Evolutionary conservation across 305 asterid genomes (phyloP), one percentile per base, ranked within the genome.

Genomic region (Fraxinus platypoda): DNA sequence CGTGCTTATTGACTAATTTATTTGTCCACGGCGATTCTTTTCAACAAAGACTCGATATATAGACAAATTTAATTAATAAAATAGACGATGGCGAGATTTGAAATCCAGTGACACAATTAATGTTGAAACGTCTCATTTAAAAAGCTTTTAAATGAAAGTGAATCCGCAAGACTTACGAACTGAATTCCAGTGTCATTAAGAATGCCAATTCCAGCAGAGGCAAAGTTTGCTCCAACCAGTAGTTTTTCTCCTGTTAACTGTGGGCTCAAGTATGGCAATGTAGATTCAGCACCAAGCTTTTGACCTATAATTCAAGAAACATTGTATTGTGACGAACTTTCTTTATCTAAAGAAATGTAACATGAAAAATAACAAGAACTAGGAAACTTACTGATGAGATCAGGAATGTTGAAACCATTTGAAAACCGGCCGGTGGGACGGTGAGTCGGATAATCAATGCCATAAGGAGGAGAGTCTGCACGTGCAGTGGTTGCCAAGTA

Each of bases 161-260:
- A 0, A 26, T 12, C 19, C 9, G 19, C 19, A 17, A 2, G 6
- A 81, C 91, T 83, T 88, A 90, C 93, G 78, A 90, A 90, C 82
- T 90, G 93, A 88, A 88, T 13, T 11, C 93, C 90, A 28, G 93
- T 90, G 52, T 90, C 93, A 68, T 88, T 85, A 59, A 88, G 90
- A 86, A 90, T 88, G n/a, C 93, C 91, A 34, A 90, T 74, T 64
- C 93, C 93, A 12, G 93, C 93, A 8, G 93, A 90, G 23, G 93
- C 93, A 46, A 90, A 90, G 81, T 88, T 90, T 71, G 93, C 93
- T 82, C 93, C 93, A 28, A 88, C 90, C 13, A 90, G 77, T n/a
- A 90, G 82, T 73, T 81, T 88, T 43, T 75, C 30, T 62, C 93
- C 93, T n/a, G 17, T 84, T 3, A 90, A 85, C 76, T 83, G 85